Evolutionary conservation across 2,329 filamentous ascomycete species (phyloP).

Genomic region (Acrodontium crateriforme): DNA sequence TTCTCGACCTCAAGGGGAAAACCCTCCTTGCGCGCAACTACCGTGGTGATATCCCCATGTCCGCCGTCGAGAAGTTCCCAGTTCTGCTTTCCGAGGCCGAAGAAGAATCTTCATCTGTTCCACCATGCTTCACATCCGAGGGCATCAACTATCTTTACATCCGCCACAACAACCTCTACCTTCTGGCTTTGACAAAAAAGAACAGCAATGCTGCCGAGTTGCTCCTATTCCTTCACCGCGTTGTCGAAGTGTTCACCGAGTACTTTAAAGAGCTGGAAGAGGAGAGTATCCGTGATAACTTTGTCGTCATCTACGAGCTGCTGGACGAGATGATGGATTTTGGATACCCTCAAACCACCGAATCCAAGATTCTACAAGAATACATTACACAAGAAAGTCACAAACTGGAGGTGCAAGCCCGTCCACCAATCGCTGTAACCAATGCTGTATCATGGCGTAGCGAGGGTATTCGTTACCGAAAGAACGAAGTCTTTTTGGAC

Average conservation of each 20-base stretch:
- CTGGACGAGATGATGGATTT: constrained; percentile 99
- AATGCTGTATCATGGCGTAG: constrained; percentile 97
- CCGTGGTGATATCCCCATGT: constrained; percentile 97
- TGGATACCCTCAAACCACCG: constrained; percentile 95
- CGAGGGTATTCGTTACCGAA: constrained; percentile 94
- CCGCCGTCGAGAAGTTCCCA: constrained; percentile 94
- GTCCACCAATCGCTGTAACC: constrained; percentile 92
- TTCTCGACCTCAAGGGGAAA: constrained; percentile 99
- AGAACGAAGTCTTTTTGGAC: constrained; percentile 98
- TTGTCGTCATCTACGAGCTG: constrained; percentile 97
- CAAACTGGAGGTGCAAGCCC: constrained; percentile 91
- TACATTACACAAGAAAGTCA: constrained; percentile 96
- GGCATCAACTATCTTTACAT: constrained; percentile 99
- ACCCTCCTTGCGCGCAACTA: constrained; percentile 98
- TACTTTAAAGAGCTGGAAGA: constrained; percentile 99
- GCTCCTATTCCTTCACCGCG: constrained; percentile 90
- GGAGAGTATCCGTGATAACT: constrained; percentile 97
- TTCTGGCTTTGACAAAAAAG: constrained; percentile 92
- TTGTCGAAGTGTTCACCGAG: constrained; percentile 98
- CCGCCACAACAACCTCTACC: constrained; percentile 96
- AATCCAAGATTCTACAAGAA: constrained; percentile 96
- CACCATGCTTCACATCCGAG: constrained; percentile 95
- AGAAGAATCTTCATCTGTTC: constrained; percentile 95
- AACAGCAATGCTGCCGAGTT: constrained; percentile 99
- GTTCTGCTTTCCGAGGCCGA: constrained; percentile 92